Evolutionary conservation across 768 basidiomycete genomes (phyloP).

Genomic region (Sarcodon sp.): DNA sequence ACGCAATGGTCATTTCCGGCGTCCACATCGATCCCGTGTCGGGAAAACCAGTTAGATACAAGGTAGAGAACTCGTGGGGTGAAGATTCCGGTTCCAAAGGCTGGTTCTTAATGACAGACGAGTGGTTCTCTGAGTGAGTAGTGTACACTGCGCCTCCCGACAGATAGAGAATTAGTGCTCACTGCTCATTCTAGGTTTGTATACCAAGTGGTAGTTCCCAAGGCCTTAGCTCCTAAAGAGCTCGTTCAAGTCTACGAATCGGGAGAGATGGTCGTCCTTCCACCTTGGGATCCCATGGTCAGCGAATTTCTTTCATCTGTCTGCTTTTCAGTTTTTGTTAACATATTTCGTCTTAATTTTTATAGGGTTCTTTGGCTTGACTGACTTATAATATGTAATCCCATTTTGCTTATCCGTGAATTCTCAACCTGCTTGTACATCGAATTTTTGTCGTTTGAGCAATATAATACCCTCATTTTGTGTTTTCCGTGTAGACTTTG

Average conservation of each 20-base stretch:
- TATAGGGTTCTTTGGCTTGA: constrained; percentile 5
- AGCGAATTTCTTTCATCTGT: constrained; percentile 14
- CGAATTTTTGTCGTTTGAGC: too few relatives aligned
- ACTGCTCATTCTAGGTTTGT: constrained; percentile 42
- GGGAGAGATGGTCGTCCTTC: constrained; percentile 52
- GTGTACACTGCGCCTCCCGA: neutral
- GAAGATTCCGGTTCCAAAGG: constrained; percentile 67
- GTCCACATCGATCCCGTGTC: constrained; percentile 67
- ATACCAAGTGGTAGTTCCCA: constrained; percentile 88
- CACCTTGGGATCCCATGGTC: constrained; percentile 87
- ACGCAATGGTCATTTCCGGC: constrained; percentile 90
- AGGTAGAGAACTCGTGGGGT: constrained; percentile 96
- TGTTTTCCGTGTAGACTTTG: too few relatives aligned
- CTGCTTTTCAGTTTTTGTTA: neutral
- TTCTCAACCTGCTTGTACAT: too few relatives aligned
- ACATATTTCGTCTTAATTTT: neutral
- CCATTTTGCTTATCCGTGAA: too few relatives aligned
- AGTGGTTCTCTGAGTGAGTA: constrained; percentile 84
- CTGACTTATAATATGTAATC: neutral
- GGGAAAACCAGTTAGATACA: constrained; percentile 80
- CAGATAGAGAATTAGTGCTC: neutral
- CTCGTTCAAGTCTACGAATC: constrained; percentile 72
- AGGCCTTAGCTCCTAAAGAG: constrained; percentile 64
- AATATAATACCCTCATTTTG: too few relatives aligned
- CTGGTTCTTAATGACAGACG: constrained; percentile 84